These are phyloP conservation scores for Hymenoscyphus infarciens DNA, from an alignment of 2,329 filamentous ascomycete genomes.

Conservation along the genomic window DNA sequence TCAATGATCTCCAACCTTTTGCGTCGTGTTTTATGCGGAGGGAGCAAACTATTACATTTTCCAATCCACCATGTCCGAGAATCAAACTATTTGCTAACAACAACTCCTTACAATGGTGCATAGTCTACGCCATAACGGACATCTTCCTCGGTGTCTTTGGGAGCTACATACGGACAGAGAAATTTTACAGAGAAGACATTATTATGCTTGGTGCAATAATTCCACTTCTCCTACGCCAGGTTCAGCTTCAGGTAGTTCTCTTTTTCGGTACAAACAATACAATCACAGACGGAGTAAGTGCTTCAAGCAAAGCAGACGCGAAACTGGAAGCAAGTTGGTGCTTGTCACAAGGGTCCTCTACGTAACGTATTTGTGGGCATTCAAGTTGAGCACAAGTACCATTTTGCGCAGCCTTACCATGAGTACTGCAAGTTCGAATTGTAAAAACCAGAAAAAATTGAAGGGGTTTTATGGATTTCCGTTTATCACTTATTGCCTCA, in stretches of 20 bases:
- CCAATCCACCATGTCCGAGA: background rate
- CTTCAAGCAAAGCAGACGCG: constrained; percentile 54
- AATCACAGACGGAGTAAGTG: constrained; percentile 49
- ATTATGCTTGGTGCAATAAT: constrained; percentile 77
- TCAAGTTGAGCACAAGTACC: constrained; percentile 84
- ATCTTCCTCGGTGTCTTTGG: constrained; percentile 76
- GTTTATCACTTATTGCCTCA: constrained; percentile 65
- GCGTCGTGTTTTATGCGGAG: background rate
- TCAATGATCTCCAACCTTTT: background rate
- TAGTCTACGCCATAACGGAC: constrained; percentile 73
- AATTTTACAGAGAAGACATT: constrained; percentile 82
- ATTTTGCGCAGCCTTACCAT: constrained; percentile 83
- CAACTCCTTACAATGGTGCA: constrained; percentile 59
- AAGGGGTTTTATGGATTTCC: constrained; percentile 72
- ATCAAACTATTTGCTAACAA: background rate
- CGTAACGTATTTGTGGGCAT: constrained; percentile 83
- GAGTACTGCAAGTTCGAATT: constrained; percentile 65
- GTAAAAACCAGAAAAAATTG: constrained; percentile 65
- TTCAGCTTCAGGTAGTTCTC: constrained; percentile 77
- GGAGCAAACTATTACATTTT: background rate
- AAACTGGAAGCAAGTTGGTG: constrained; percentile 76
- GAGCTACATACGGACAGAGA: constrained; percentile 81
- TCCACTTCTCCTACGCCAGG: constrained; percentile 80
- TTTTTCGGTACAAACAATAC: constrained; percentile 91
- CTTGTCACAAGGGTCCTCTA: constrained; percentile 80